Evolutionary conservation across 2,329 filamentous ascomycete species (phyloP), one percentile per base, ranked within the genome.

Genomic region (Aspergillus quadricinctus): DNA sequence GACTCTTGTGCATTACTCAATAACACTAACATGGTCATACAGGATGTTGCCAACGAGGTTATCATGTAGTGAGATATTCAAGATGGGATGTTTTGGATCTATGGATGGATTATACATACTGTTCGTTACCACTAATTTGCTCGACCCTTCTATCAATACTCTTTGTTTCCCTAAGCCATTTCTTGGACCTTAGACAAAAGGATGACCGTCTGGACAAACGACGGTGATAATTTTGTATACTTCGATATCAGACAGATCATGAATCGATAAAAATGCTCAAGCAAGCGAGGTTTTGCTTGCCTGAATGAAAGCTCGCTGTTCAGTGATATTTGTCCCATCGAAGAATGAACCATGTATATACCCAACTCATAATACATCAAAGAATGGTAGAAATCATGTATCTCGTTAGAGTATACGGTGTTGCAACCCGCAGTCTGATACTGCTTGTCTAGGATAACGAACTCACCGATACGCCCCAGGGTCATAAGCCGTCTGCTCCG

Each of bases 11-110:
- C 49, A 28, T 45, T 51, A 35, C 23, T 21, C 40, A 28, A 21
- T 50, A 41, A 10, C 23, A 37, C 55, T 60, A 29, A 61, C 50
- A 43, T 43, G 29, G 45, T 23, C 29, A 31, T 43, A 1, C 49
- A 75, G 73, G 73, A 75, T 50, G 73, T 75, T 52, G 66, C 72
- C 54, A 77, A 77, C 68, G 83, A 85, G 69, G 90, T 96, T 69
- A 97, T 97, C 74, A 97, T 97, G 92, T 97, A 84, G 81, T 69
- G 27, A 37, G 37, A 25, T 21, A 23, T 25, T 46, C 43, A 7
- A 19, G 21, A 21, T 52, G 29, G 50, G 29, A 48, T 52, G 50
- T 48, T 54, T 55, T 56, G 48, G 49, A 56, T 31, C 51, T 60
- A 61, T 62, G 49, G 54, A 50, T 55, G 45, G 23, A 37, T 52